Percentiles rank a stretch among this genome's conserved stretches.
phyloP scores from a whole-genome alignment of 176 grass and related monocot species.

The Themeda triandra region DNA sequence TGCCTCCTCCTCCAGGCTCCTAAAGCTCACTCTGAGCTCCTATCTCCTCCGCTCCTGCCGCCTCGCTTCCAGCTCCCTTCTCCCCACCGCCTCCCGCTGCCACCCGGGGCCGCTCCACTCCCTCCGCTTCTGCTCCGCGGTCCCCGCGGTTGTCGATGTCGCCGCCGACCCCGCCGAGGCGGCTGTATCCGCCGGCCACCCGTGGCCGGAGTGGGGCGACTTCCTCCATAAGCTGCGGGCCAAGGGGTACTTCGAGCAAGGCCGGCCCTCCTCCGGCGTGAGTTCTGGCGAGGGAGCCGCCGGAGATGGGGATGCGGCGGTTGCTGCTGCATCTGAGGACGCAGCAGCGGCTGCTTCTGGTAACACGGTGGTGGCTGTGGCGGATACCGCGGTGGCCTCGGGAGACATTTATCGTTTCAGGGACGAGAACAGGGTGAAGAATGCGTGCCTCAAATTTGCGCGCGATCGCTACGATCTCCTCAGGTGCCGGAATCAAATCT shows the following conservation, averaged over 20 bases:
- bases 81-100: slow-evolving; percentile 19
- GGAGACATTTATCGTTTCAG: slow-evolving; percentile 6
- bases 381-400: background rate
- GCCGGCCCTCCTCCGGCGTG: background rate
- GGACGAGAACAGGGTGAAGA: slow-evolving; percentile 71
- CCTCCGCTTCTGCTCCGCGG: slow-evolving; percentile 51
- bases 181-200: slow-evolving; percentile 20
- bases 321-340: background rate
- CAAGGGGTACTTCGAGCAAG: slow-evolving; percentile 72
- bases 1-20: slow-evolving; percentile 43
- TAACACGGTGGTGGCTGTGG: background rate
- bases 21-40: slow-evolving; percentile 29
- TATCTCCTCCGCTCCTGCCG: slow-evolving; percentile 37
- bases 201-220: slow-evolving; percentile 83
- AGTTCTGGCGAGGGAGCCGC: slow-evolving; percentile 8
- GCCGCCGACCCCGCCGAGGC: background rate
- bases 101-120: slow-evolving; percentile 24
- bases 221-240: slow-evolving; percentile 72
- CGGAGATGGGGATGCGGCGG: slow-evolving; percentile 4
- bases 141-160: background rate
- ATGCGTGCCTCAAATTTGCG: slow-evolving; percentile 87
- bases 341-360: background rate
- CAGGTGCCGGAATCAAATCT: slow-evolving; percentile 17
- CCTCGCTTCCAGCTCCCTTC: slow-evolving; percentile 16
- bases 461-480: slow-evolving; percentile 86